Percentiles rank a stretch among this genome's conserved stretches.
Conservation (phyloP, 495 filamentous ascomycete species). For the Choiromyces venosus region DNA sequence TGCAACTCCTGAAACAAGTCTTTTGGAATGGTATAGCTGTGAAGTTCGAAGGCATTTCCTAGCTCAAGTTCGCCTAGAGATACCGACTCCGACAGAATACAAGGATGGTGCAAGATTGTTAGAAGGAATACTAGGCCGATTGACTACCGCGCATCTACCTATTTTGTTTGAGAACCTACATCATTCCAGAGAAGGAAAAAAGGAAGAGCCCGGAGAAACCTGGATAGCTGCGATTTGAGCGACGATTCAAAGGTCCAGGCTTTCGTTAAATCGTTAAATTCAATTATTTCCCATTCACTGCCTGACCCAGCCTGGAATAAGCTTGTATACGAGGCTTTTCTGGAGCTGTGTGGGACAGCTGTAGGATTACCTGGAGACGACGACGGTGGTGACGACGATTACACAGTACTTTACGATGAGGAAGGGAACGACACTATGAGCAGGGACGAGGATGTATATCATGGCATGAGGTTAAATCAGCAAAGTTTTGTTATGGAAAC, state of each 20-base stretch:
- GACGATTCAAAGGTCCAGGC: slow-evolving; percentile 30
- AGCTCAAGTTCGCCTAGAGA: slow-evolving; percentile 32
- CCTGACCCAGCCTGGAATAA: slow-evolving; percentile 39
- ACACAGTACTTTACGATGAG: slow-evolving; percentile 9
- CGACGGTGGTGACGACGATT: slow-evolving; percentile 15
- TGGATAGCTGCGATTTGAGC: slow-evolving; percentile 23
- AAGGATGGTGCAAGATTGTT: slow-evolving; percentile 25
- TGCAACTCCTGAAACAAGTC: slow-evolving; percentile 30
- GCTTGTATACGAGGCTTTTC: slow-evolving; percentile 37
- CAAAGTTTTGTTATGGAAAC: slow-evolving; percentile 32
- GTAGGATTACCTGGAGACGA: slow-evolving; percentile 28
- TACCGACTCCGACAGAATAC: slow-evolving; percentile 34
- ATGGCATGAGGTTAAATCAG: slow-evolving; percentile 25
- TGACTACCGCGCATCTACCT: slow-evolving; percentile 40
- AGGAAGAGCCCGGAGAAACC: slow-evolving; percentile 17
- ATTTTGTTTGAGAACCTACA: slow-evolving; percentile 25
- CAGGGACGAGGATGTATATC: slow-evolving; percentile 27
- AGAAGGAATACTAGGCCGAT: slow-evolving; percentile 27
- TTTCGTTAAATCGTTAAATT: slow-evolving; percentile 37
- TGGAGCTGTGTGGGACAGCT: slow-evolving; percentile 36
- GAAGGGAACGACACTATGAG: slow-evolving; percentile 3
- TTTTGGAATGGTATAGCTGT: slow-evolving; percentile 41
- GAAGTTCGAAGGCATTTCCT: slow-evolving; percentile 40
- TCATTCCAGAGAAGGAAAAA: slow-evolving; percentile 26
- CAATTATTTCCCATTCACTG: slow-evolving; percentile 39